Evolutionary conservation across 257 asterid species (phyloP), one percentile per base, ranked within the genome.

Genomic region (Solanum corneliomulleri): DNA sequence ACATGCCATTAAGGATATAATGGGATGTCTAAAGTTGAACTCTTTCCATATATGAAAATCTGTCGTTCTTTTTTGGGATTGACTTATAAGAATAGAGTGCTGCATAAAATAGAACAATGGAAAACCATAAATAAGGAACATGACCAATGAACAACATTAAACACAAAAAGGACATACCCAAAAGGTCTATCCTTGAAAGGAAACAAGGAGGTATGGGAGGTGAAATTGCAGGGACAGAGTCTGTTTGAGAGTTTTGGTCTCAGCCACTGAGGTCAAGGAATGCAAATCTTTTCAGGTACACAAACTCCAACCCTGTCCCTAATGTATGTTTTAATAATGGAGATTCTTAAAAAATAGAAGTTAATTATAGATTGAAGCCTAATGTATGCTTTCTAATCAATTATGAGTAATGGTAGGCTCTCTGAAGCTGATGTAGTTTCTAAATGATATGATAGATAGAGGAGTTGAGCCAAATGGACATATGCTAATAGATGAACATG

Each of bases 291-390:
- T 25, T 77, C 41, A 27, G 68, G 84, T 27, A 15, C 25, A 25
- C 64, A 47, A 16, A 42, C 27, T 75, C 58, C 39, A 37, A 37
- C 39, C 39, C 39, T 37, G 39, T 37, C 39, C 39, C 39, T 5
- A 37, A 37, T 37, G 39, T 37, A 37, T 93, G 98, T 89, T 90
- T 94, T 58, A 37, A 37, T 37, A 7, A 6, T 37, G 39, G 88
- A 91, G 90, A 90, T 93, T 90, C 93, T 95, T 52, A 93, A 42
- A 95, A 94, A 78, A 95, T 96, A 94, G 95, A 95, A 69, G 87
- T 39, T 62, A 87, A 68, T 13, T 14, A 89, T 80, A 94, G 92
- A 68, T 82, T 93, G 52, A 91, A 85, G 89, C 95, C 97, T 62
- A 92, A 89, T 70, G 91, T 90, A 49, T 92, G 97, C 44, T 91